phyloP scores from a whole-genome alignment of 2,329 filamentous ascomycete genomes.

The Alternaria angustiovoidea region DNA sequence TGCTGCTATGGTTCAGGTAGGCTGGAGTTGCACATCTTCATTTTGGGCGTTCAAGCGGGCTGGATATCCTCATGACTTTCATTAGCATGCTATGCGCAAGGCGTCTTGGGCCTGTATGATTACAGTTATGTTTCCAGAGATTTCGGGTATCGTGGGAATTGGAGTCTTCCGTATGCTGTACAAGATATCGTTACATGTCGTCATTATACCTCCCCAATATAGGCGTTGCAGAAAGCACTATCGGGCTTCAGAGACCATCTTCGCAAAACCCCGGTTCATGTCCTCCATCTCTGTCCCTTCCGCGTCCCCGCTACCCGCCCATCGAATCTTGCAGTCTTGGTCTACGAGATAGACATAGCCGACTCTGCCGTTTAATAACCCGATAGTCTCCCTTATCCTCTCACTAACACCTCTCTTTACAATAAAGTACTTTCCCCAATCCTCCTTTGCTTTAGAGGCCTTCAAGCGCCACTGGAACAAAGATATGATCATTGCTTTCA shows the following conservation, averaged over 20 bases:
- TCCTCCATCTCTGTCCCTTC: conserved; percentile 71
- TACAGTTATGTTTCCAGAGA: conserved; percentile 38
- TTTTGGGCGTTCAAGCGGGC: conserved; percentile 33
- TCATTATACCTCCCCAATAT: background rate
- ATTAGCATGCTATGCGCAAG: conserved; percentile 23
- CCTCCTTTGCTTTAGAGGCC: conserved; percentile 56
- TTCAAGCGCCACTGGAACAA: conserved; percentile 63
- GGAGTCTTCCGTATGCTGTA: conserved; percentile 7
- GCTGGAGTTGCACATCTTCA: conserved; percentile 16
- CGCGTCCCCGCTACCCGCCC: conserved; percentile 83
- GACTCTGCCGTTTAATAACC: conserved; percentile 85
- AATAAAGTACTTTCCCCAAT: conserved; percentile 67
- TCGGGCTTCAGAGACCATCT: conserved; percentile 59
- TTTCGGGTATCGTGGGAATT: conserved; percentile 14
- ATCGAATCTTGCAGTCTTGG: conserved; percentile 85
- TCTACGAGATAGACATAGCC: conserved; percentile 95
- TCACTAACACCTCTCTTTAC: conserved; percentile 65
- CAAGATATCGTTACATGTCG: conserved; percentile 7
- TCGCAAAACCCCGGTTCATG: conserved; percentile 69
- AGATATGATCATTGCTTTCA: conserved; percentile 67
- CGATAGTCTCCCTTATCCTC: conserved; percentile 65
- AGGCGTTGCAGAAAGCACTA: background rate
- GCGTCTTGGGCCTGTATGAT: conserved; percentile 30
- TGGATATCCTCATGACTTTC: conserved; percentile 39
- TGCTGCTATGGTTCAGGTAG: conserved; percentile 71